Conservation (phyloP, 1,139 yeast species). For the Yamadazyma buinensis region DNA sequence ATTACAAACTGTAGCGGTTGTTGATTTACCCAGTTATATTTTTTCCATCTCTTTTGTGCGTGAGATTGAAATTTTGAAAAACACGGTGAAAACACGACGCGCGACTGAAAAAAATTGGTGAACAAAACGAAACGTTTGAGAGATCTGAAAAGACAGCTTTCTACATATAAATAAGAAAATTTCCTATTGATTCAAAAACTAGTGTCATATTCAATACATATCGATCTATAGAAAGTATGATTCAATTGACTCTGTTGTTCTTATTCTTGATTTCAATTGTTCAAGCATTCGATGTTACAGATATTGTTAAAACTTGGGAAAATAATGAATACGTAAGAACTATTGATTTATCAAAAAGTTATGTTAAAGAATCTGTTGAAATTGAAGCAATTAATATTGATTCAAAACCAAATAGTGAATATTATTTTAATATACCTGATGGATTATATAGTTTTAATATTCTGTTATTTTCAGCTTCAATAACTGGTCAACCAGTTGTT, state of each 20-base stretch:
- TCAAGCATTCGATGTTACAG: constrained; percentile 3
- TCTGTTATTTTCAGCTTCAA: constrained; percentile 42
- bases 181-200: no score
- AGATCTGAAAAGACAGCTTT: background rate
- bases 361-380: constrained; percentile 58
- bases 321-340: constrained; percentile 43
- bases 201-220: no score
- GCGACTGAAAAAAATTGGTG: background rate
- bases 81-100: constrained; percentile 4
- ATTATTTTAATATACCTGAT: constrained; percentile 52
- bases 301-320: constrained; percentile 34
- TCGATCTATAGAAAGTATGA: no score
- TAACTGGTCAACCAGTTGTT: constrained; percentile 20
- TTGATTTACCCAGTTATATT: no score
- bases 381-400: constrained; percentile 61
- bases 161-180: no score
- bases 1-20: no score
- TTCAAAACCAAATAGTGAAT: constrained; percentile 48
- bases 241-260: no score
- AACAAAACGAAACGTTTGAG: background rate
- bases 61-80: background rate
- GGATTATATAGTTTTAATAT: constrained; percentile 32
- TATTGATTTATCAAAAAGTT: constrained; percentile 65
- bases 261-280: constrained; percentile 1
- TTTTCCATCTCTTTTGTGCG: no score